Conservation (phyloP, 805 yeast species). For the Kluyveromyces nonfermentans region DNA sequence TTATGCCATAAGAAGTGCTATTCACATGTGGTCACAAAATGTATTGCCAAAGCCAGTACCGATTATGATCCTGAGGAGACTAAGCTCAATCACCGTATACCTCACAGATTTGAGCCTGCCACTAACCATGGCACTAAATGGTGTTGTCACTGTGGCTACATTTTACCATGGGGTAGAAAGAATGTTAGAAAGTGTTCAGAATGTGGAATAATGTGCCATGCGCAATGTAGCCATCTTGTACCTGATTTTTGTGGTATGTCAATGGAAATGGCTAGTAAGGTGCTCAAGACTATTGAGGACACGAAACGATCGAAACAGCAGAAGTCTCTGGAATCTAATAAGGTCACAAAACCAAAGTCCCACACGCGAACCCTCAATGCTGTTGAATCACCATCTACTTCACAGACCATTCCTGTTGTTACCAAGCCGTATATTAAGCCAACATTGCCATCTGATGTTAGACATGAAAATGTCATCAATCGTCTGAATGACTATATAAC, state of each 20-base stretch:
- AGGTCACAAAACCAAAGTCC: conserved; percentile 9
- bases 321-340: conserved; percentile 8
- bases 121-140: conserved; percentile 94
- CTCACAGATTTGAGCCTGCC: conserved; percentile 90
- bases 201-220: conserved; percentile 93
- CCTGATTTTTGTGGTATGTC: conserved; percentile 99
- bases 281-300: conserved; percentile 71
- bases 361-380: neutral
- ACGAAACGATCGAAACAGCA: conserved; percentile 39
- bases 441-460: conserved; percentile 3
- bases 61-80: conserved; percentile 65
- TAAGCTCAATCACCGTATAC: conserved; percentile 88
- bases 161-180: conserved; percentile 90
- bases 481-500: conserved; percentile 21
- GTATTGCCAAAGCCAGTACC: conserved; percentile 67
- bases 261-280: conserved; percentile 91
- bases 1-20: conserved; percentile 76
- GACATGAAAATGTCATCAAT: conserved; percentile 9
- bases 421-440: neutral
- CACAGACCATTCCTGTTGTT: too few species aligned
- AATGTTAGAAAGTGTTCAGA: conserved; percentile 87
- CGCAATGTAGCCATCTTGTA: conserved; percentile 84
- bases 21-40: conserved; percentile 70
- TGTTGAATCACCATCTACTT: too few species aligned
- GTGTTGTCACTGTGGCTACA: conserved; percentile 99